These are phyloP conservation scores for Cercospora sesami DNA, from an alignment of 2,329 filamentous ascomycete species.

Conservation along the genomic window DNA sequence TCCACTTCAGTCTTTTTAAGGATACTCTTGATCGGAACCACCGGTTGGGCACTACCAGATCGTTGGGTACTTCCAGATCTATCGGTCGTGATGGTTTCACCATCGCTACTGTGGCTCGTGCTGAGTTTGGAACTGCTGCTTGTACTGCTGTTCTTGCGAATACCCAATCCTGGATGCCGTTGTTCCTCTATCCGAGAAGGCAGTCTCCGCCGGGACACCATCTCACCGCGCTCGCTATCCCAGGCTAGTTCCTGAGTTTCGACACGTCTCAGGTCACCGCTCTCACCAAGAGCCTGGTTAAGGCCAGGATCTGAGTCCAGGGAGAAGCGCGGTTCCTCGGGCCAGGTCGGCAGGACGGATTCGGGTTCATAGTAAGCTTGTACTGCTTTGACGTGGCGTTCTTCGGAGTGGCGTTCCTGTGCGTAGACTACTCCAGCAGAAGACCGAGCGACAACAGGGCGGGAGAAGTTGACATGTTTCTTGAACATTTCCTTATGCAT, in stretches of 20 bases:
- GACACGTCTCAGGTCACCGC: not conserved
- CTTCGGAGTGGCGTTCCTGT: not conserved
- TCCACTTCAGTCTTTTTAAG: constrained; percentile 23
- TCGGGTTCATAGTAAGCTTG: constrained; percentile 15
- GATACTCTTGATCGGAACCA: constrained; percentile 19
- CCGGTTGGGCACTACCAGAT: not conserved
- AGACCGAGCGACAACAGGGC: not conserved
- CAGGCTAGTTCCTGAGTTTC: constrained; percentile 4
- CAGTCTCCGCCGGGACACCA: not conserved
- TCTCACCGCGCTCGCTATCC: constrained; percentile 2
- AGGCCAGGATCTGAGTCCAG: constrained; percentile 11
- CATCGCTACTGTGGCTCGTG: not conserved
- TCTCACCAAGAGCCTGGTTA: not conserved
- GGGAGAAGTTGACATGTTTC: constrained; percentile 18
- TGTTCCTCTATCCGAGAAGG: constrained; percentile 10
- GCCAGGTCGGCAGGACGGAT: constrained; percentile 7
- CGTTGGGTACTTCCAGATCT: not conserved
- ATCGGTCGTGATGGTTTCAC: not conserved
- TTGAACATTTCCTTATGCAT: not conserved
- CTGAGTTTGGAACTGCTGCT: not conserved
- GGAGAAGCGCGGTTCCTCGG: constrained; percentile 23
- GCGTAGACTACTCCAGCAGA: not conserved
- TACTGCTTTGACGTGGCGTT: constrained; percentile 11
- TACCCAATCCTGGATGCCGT: constrained; percentile 9
- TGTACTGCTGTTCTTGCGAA: not conserved